Evolutionary conservation across 2,329 filamentous ascomycete species (phyloP), one percentile per base, ranked within the genome.

Genomic region (Thielaviopsis ethacetica): DNA sequence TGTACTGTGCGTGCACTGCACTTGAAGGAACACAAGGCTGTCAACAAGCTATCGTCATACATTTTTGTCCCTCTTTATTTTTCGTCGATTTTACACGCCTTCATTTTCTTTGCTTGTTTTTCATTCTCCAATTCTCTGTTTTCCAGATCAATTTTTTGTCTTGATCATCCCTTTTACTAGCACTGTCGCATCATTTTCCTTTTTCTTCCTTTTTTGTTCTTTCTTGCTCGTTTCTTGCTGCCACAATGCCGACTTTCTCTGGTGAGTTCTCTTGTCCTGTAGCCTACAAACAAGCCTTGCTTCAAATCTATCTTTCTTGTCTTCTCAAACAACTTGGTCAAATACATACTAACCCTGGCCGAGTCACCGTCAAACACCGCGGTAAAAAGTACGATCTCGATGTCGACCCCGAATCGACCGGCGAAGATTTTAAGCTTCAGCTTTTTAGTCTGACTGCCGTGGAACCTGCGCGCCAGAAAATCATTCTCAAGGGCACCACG

Each of bases 381-480:
- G 91, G 91, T 75, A 96, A 93, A 72, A 91, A 91, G 70, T 86
- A 97, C 75, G 84, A 97, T 68, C 81, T 98, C 70, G 91, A 97
- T 62, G 82, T 98, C 67, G 91, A 97, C 69, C 79, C 87, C 51
- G 77, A 81, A 26, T 85, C 88, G 53, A 89, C 83, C 62, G 93
- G 93, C 72, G 90, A 96, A 72, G 88, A 87, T 60, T 89, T 98
- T 76, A 98, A 97, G 71, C 88, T 87, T 68, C 93, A 97, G 71
- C 81, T 98, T 61, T 98, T 86, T 75, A 96, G 91, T 63, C 77
- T 98, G 59, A 98, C 93, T 53, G 90, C 88, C 62, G 93, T 98
- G 68, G 93, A 97, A 70, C 93, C 93, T 64, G 88, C 95, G 63
- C 86, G 91, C 63, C 94, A 98, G 72, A 97, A 97, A 75, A 88